Percentiles rank a stretch among this genome's conserved stretches.
These are phyloP conservation scores for Nadsonia fulvescens DNA, from an alignment of 805 yeast species.

Conservation along the genomic window DNA sequence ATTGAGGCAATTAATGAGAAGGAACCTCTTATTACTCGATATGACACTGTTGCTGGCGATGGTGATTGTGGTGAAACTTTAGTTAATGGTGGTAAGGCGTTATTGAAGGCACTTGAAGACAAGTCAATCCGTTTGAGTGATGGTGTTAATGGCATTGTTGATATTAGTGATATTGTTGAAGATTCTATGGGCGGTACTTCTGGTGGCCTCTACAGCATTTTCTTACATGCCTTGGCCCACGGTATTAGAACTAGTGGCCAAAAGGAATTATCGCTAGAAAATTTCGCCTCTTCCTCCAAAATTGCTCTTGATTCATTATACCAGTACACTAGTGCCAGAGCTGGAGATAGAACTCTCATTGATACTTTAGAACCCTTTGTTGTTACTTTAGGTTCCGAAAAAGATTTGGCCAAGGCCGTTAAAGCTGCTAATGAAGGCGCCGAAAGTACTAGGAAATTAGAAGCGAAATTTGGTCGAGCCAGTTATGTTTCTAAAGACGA, in stretches of 20 bases:
- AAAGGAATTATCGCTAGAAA: constrained; percentile 10
- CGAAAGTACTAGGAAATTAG: constrained; percentile 49
- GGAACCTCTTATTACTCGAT: constrained; percentile 74
- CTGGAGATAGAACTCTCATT: constrained; percentile 75
- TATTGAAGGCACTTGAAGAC: constrained; percentile 34
- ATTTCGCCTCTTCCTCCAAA: constrained; percentile 16
- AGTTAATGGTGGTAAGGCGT: constrained; percentile 63
- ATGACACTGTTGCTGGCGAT: constrained; percentile 85
- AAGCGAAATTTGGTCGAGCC: constrained; percentile 87
- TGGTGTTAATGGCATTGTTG: constrained; percentile 35
- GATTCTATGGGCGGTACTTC: constrained; percentile 95
- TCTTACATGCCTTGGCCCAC: constrained; percentile 55
- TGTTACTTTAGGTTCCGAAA: constrained; percentile 32
- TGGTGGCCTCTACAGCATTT: constrained; percentile 83
- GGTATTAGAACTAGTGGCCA: constrained; percentile 21
- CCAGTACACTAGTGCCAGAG: constrained; percentile 76
- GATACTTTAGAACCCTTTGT: constrained; percentile 85
- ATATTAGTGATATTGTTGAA: constrained; percentile 70
- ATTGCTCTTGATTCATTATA: constrained; percentile 55
- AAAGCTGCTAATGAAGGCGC: constrained; percentile 60
- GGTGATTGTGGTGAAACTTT: constrained; percentile 95
- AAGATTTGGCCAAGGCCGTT: constrained; percentile 42
- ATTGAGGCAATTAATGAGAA: too few relatives aligned
- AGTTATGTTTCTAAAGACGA: constrained; percentile 64
- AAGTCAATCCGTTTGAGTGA: constrained; percentile 15